Conservation (phyloP, 23 red algal species). For the Gracilaria gracilis region DNA sequence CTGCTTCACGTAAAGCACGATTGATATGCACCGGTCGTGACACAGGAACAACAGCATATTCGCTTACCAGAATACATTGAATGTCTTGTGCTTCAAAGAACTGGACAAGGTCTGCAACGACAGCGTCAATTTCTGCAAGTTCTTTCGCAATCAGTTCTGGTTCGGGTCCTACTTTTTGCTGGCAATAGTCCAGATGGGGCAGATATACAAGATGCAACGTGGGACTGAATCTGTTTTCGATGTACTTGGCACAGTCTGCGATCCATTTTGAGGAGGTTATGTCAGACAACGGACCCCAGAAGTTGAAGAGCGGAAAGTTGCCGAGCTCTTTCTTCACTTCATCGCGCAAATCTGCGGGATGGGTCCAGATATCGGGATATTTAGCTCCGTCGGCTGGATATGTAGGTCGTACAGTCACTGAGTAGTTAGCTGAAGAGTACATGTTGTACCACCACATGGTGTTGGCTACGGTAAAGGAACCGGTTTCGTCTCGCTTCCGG, state of each 20-base stretch:
- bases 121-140: conserved; percentile 67
- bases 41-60: conserved; percentile 76
- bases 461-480: conserved; percentile 71
- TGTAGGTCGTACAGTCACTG: conserved; percentile 63
- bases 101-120: conserved; percentile 62
- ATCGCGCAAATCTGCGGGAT: conserved; percentile 64
- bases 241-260: conserved; percentile 49
- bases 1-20: conserved; percentile 66
- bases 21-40: conserved; percentile 69
- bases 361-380: conserved; percentile 69
- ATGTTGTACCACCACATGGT: conserved; percentile 86
- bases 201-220: conserved; percentile 81
- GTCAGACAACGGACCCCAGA: conserved; percentile 77
- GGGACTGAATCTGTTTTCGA: conserved; percentile 55
- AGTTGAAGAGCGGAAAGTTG: conserved; percentile 82
- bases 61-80: conserved; percentile 61
- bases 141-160: conserved; percentile 43
- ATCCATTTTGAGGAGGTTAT: conserved; percentile 63
- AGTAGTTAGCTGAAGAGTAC: conserved; percentile 73
- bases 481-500: conserved; percentile 32
- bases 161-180: conserved; percentile 66
- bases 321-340: conserved; percentile 58
- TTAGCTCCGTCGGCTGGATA: conserved; percentile 82
- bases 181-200: conserved; percentile 77
- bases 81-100: conserved; percentile 57